Evolutionary conservation across 225 moss, liverwort and hornwort species (phyloP).

Genomic region (Physcomitrellopsis africana): DNA sequence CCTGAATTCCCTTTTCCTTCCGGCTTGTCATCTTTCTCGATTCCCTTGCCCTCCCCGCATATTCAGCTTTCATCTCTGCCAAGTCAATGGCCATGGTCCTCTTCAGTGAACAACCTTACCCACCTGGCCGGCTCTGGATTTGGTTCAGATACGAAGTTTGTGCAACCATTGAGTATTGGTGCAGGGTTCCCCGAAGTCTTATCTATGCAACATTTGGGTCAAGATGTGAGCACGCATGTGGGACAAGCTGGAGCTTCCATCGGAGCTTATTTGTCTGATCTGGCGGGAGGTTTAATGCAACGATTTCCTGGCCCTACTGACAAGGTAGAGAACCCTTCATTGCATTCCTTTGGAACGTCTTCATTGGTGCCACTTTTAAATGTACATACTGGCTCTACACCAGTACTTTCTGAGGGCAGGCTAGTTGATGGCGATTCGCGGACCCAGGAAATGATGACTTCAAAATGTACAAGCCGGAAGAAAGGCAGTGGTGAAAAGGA

Average conservation of each 20-base stretch:
- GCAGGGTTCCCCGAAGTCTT: slow-evolving; percentile 52
- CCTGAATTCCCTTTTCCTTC: slow-evolving; percentile 51
- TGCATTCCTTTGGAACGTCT: slow-evolving; percentile 36
- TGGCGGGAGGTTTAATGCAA: slow-evolving; percentile 64
- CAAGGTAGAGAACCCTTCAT: slow-evolving; percentile 24
- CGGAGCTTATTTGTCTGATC: slow-evolving; percentile 63
- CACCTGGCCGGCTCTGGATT: slow-evolving; percentile 36
- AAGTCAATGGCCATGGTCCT: slow-evolving; percentile 53
- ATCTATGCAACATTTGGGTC: slow-evolving; percentile 56
- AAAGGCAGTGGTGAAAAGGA: slow-evolving; percentile 25
- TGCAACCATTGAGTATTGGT: slow-evolving; percentile 39
- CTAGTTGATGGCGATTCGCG: slow-evolving; percentile 24
- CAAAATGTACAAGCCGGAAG: slow-evolving; percentile 28
- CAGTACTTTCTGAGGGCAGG: slow-evolving; percentile 28
- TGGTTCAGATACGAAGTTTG: slow-evolving; percentile 40
- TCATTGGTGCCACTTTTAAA: slow-evolving; percentile 21
- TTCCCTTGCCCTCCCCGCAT: slow-evolving; percentile 41
- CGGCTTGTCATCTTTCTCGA: slow-evolving; percentile 35
- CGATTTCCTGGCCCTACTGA: slow-evolving; percentile 53
- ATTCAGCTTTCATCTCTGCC: slow-evolving; percentile 42
- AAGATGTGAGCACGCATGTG: slow-evolving; percentile 62
- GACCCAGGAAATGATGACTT: slow-evolving; percentile 26
- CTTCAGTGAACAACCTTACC: slow-evolving; percentile 36
- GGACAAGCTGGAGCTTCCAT: slow-evolving; percentile 71
- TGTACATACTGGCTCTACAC: slow-evolving; percentile 27